Conservation (phyloP, 768 basidiomycete species). For the Termitomyces sp. region DNA sequence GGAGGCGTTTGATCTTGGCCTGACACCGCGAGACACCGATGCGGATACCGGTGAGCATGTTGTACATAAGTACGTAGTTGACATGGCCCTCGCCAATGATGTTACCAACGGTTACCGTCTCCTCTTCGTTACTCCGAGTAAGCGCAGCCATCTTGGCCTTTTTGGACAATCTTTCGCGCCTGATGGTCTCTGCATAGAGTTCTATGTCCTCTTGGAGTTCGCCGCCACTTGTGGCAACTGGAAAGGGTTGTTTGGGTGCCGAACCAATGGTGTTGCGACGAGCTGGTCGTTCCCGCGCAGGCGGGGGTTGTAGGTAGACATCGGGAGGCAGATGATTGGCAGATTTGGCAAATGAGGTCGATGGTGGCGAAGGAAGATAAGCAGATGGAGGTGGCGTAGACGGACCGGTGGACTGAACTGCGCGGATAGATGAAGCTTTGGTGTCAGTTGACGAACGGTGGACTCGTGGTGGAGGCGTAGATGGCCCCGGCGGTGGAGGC, state of each 20-base stretch:
- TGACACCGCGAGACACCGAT: slow-evolving; percentile 95
- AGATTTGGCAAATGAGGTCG: slow-evolving; percentile 16
- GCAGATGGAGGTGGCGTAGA: slow-evolving; percentile 6
- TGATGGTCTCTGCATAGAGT: slow-evolving; percentile 82
- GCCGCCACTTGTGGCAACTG: slow-evolving; percentile 29
- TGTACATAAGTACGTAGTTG: slow-evolving; percentile 99
- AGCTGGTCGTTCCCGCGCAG: slow-evolving; percentile 34
- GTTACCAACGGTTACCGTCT: slow-evolving; percentile 81
- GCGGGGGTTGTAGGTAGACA: slow-evolving; percentile 50
- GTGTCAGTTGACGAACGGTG: slow-evolving; percentile 50
- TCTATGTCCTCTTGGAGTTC: slow-evolving; percentile 80
- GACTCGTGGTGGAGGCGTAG: slow-evolving; percentile 15
- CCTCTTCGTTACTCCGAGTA: slow-evolving; percentile 29
- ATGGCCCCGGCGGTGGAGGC: background rate
- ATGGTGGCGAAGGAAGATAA: slow-evolving; percentile 14
- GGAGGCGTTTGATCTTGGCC: slow-evolving; percentile 83
- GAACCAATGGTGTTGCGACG: slow-evolving; percentile 74
- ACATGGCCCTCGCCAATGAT: slow-evolving; percentile 97
- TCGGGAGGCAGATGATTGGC: slow-evolving; percentile 25
- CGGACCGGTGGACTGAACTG: slow-evolving; percentile 15
- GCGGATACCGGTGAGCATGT: slow-evolving; percentile 98
- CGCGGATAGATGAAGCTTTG: slow-evolving; percentile 29
- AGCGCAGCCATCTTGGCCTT: slow-evolving; percentile 58
- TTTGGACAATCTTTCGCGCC: slow-evolving; percentile 71
- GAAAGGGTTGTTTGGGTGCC: slow-evolving; percentile 20